phyloP scores from a whole-genome alignment of 345 rosid species.

The Odontarrhena argentea region DNA sequence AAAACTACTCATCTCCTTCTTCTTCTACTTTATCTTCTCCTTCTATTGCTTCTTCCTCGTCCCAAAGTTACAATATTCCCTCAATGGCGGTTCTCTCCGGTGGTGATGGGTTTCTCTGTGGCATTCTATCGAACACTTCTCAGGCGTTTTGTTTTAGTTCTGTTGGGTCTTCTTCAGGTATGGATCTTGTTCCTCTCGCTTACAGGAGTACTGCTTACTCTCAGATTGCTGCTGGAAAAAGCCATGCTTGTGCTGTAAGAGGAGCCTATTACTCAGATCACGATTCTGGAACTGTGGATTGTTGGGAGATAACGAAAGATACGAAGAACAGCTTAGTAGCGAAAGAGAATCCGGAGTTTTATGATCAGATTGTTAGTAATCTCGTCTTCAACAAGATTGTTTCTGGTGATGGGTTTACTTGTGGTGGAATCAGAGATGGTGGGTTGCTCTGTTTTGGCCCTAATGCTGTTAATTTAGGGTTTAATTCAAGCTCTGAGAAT shows the following conservation, averaged over 20 bases:
- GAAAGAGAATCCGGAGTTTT: conserved; percentile 42
- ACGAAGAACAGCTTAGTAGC: conserved; percentile 48
- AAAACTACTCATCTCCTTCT: conserved; percentile 51
- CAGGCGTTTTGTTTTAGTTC: conserved; percentile 71
- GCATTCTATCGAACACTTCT: conserved; percentile 69
- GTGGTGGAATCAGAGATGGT: conserved; percentile 74
- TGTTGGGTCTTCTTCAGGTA: conserved; percentile 45
- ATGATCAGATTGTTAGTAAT: conserved; percentile 51
- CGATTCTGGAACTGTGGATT: conserved; percentile 68
- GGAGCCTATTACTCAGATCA: conserved; percentile 78
- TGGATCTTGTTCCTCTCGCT: conserved; percentile 65
- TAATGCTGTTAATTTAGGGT: conserved; percentile 45
- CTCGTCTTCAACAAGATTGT: conserved; percentile 60
- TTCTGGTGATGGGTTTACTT: conserved; percentile 86
- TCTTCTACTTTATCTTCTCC: conserved; percentile 33
- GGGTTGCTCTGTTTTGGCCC: conserved; percentile 83
- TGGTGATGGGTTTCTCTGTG: conserved; percentile 81
- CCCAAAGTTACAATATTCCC: conserved; percentile 44
- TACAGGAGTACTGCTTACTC: conserved; percentile 64
- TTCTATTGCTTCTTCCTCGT: conserved; percentile 35
- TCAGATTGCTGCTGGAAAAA: conserved; percentile 78
- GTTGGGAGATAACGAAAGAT: conserved; percentile 65
- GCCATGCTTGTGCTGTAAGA: conserved; percentile 83
- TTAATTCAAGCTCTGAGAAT: conserved; percentile 46
- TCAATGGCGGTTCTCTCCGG: conserved; percentile 72